A percentile compares a stretch with the other conserved stretches of the same genome.
Conservation (phyloP, 352 stramenopile species). For the Phytophthora foliorum region DNA sequence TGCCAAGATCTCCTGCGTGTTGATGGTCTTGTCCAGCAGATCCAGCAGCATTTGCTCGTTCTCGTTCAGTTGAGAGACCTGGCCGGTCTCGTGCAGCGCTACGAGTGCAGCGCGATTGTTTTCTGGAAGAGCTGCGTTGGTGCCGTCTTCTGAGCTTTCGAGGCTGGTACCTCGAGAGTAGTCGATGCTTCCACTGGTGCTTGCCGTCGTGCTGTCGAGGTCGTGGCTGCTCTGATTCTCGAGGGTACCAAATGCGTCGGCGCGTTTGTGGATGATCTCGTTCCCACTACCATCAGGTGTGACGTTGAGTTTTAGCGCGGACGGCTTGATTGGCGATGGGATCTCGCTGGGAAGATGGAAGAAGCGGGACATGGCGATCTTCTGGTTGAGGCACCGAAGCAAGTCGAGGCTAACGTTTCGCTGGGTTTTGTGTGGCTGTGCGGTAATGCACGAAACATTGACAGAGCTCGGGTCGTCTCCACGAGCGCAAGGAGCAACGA, state of each 20-base stretch:
- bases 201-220: neutral
- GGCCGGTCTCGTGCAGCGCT: slow-evolving; percentile 32
- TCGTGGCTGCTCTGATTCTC: neutral
- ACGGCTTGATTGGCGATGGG: slow-evolving; percentile 10
- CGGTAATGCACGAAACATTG: slow-evolving; percentile 68
- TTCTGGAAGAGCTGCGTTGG: slow-evolving; percentile 4
- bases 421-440: slow-evolving; percentile 46
- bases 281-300: slow-evolving; percentile 14
- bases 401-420: slow-evolving; percentile 66
- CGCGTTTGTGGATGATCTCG: slow-evolving; percentile 24
- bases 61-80: slow-evolving; percentile 58
- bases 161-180: neutral
- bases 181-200: slow-evolving; percentile 14
- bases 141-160: neutral
- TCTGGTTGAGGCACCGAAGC: slow-evolving; percentile 53
- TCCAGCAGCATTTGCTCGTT: slow-evolving; percentile 82
- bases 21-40: slow-evolving; percentile 82
- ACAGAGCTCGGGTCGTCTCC: slow-evolving; percentile 42
- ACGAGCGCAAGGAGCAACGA: slow-evolving; percentile 53
- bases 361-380: slow-evolving; percentile 29
- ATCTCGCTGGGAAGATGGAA: slow-evolving; percentile 30
- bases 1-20: slow-evolving; percentile 80
- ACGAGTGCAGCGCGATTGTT: slow-evolving; percentile 32
- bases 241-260: slow-evolving; percentile 2
- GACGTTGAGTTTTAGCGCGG: slow-evolving; percentile 2